Evolutionary conservation across 352 stramenopile genomes (phyloP).

Genomic region (Phytophthora uliginosa): DNA sequence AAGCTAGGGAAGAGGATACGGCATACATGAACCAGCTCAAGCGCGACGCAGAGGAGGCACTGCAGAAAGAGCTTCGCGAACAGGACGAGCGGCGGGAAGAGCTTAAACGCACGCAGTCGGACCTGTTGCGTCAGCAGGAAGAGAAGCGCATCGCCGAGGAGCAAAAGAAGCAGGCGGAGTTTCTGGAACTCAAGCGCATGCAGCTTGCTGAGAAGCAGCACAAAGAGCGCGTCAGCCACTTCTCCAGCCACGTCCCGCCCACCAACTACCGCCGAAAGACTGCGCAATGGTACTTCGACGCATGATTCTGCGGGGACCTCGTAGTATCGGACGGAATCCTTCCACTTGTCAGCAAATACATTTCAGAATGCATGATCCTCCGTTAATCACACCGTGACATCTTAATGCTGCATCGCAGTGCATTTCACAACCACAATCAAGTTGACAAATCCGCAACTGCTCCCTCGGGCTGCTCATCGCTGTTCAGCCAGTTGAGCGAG

Average conservation of each 20-base stretch:
- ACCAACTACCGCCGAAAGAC: conserved; percentile 82
- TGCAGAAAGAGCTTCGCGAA: conserved; percentile 84
- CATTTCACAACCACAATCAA: conserved; percentile 6
- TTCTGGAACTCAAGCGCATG: conserved; percentile 85
- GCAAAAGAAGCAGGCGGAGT: conserved; percentile 73
- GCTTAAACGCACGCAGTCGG: conserved; percentile 75
- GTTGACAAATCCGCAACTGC: conserved; percentile 28
- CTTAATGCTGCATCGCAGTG: background rate
- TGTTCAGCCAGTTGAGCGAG: conserved; percentile 54
- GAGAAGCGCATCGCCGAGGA: conserved; percentile 61
- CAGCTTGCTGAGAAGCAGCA: conserved; percentile 79
- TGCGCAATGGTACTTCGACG: conserved; percentile 88
- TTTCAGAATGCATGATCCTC: conserved; percentile 20
- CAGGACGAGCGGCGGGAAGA: conserved; percentile 73
- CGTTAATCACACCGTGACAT: conserved; percentile 11
- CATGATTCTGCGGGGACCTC: conserved; percentile 33
- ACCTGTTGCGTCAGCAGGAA: conserved; percentile 71
- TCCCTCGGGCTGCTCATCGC: conserved; percentile 32
- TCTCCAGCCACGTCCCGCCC: conserved; percentile 51
- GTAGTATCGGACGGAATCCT: conserved; percentile 17
- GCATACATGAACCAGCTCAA: conserved; percentile 75
- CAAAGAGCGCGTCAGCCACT: conserved; percentile 73
- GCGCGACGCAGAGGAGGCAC: conserved; percentile 75
- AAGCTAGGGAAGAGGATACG: conserved; percentile 59
- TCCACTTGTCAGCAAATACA: conserved; percentile 37